Evolutionary conservation across 306 rosid genomes (phyloP), one percentile per base, ranked within the genome.

Genomic region (Chamaecrista fasciculata): DNA sequence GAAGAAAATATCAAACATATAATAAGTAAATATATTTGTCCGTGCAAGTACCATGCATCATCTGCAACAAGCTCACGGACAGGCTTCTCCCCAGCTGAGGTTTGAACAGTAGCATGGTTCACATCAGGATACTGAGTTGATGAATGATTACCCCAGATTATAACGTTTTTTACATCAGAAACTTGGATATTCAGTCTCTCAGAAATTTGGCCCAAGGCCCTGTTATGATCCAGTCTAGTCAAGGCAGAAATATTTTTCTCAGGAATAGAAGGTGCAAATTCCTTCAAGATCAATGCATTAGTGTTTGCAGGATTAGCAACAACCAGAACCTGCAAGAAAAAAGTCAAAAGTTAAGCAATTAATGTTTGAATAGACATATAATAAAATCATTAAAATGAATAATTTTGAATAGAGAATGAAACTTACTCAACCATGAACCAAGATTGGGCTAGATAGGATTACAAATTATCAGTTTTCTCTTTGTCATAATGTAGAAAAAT

Each of bases 221-320:
- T 87, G 78, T 95, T 95, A 78, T 95, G 99, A 37, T 95, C 99
- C 62, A 95, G 75, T 84, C 99, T 86, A 4, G 99, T 94, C 91
- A 94, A 77, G 78, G 91, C 84, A 46, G 96, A 44, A 57, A 94
- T 90, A 80, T 94, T 94, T 51, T 76, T 90, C 89, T 90, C 96
- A 3, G 96, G 96, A 62, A 94, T 86, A 33, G 99, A 94, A 52
- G 99, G 99, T 49, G 97, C 99, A 15, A 72, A 94, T 78, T 94
- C 99, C 81, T 94, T 94, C 92, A 94, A 75, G 84, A 94, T 94
- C 95, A 94, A 78, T 42, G 97, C 99, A 66, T 94, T 94, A 61
- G 99, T 94, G 77, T 94, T 94, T 58, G 99, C 99, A 31, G 99
- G 99, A 79, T 94, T 94, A 59, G 99, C 99, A 78, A 95, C 97